Conservation (phyloP, 371 early-diverging fungal genomes). For the Mucor saturninus region DNA sequence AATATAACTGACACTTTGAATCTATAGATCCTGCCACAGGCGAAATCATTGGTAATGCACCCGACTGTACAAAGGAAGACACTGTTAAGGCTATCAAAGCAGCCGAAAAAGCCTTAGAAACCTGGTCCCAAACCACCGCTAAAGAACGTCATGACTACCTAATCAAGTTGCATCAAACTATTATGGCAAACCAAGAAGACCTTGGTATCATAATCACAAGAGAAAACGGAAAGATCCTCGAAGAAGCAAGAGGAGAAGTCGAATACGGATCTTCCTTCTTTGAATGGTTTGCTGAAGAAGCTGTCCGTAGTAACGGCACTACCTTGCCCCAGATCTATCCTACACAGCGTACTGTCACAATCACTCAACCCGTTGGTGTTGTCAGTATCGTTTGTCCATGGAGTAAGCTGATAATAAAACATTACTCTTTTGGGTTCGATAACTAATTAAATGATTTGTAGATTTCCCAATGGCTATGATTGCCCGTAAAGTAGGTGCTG, state of each 20-base stretch:
- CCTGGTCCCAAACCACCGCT: conserved; percentile 71
- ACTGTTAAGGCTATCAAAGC: conserved; percentile 64
- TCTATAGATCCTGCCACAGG: conserved; percentile 63
- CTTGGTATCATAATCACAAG: conserved; percentile 78
- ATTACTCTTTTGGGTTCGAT: background rate
- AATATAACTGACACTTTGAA: background rate
- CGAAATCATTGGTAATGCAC: conserved; percentile 62
- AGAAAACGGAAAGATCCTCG: conserved; percentile 75
- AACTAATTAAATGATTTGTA: conserved; percentile 18
- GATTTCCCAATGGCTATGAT: conserved; percentile 95
- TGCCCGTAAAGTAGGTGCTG: conserved; percentile 83
- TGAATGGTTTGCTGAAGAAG: conserved; percentile 91
- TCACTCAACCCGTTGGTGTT: conserved; percentile 87
- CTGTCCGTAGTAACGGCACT: conserved; percentile 79
- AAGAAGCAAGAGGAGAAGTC: conserved; percentile 72
- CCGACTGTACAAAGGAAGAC: conserved; percentile 70
- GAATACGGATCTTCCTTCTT: conserved; percentile 77
- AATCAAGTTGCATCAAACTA: conserved; percentile 69
- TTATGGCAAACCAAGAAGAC: conserved; percentile 72
- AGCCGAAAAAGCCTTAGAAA: conserved; percentile 62
- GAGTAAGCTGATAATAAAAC: conserved; percentile 57
- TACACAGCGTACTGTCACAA: conserved; percentile 66
- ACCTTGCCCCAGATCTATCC: conserved; percentile 70
- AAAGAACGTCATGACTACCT: conserved; percentile 67
- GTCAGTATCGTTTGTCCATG: conserved; percentile 89